Conservation (phyloP, 2,329 filamentous ascomycete species). For the Sporothrix dimorphospora region DNA sequence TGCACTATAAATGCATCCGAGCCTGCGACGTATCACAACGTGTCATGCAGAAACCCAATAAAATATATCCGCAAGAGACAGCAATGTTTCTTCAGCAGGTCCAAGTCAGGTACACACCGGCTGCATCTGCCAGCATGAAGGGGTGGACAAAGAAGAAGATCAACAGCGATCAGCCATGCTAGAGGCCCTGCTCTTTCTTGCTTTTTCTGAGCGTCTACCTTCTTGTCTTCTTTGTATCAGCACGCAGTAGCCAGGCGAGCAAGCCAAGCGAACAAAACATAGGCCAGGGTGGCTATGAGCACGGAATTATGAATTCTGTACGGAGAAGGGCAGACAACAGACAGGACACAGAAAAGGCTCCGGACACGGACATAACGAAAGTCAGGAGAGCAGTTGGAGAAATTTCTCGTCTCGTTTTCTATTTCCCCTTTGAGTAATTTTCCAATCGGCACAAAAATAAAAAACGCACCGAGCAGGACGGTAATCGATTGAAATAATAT, state of each 20-base stretch:
- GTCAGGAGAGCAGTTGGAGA: neutral
- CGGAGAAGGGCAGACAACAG: neutral
- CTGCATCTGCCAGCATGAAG: conserved; percentile 1
- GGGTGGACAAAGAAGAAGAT: neutral
- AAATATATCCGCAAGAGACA: neutral
- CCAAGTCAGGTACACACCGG: neutral
- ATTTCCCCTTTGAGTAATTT: conserved; percentile 22
- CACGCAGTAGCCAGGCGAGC: neutral
- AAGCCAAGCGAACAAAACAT: neutral
- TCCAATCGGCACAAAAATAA: neutral
- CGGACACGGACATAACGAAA: conserved; percentile 6
- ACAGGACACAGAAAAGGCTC: neutral
- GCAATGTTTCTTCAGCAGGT: neutral
- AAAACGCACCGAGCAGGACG: neutral
- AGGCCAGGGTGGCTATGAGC: neutral
- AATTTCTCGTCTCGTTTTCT: conserved; percentile 22
- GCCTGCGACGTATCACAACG: neutral
- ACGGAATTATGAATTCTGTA: neutral
- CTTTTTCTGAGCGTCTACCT: neutral
- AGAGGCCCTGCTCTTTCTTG: neutral
- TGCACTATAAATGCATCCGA: neutral
- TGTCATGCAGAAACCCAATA: neutral
- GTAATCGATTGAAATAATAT: neutral
- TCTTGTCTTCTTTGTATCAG: neutral
- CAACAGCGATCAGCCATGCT: neutral